Evolutionary conservation across 805 yeast species (phyloP).

Genomic region (Isabelozyma rhagii): DNA sequence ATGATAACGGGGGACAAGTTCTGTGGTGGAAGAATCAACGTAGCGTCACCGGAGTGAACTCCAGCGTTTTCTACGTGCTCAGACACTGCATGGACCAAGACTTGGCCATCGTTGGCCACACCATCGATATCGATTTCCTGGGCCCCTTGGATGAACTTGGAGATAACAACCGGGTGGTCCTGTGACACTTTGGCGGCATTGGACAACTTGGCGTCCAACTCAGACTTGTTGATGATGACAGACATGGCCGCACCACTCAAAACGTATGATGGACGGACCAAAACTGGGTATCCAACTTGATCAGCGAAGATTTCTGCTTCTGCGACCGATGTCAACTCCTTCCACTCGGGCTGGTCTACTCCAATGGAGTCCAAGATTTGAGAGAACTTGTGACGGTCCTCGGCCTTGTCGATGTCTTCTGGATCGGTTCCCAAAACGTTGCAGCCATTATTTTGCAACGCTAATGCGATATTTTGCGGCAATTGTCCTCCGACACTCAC

Average conservation of each 20-base stretch:
- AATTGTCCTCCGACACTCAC: constrained; percentile 98
- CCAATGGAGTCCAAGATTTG: constrained; percentile 88
- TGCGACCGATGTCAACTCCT: constrained; percentile 80
- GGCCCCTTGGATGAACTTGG: constrained; percentile 94
- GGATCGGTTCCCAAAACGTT: constrained; percentile 93
- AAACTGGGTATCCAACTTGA: constrained; percentile 88
- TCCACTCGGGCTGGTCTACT: constrained; percentile 97
- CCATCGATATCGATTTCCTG: constrained; percentile 97
- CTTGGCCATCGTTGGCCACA: constrained; percentile 85
- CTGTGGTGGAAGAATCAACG: constrained; percentile 91
- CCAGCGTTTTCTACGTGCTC: constrained; percentile 99
- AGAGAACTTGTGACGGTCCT: constrained; percentile 97
- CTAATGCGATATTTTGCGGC: constrained; percentile 94
- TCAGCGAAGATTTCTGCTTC: constrained; percentile 86
- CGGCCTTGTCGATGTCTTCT: constrained; percentile 93
- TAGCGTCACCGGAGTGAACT: constrained; percentile 98
- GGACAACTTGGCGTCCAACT: constrained; percentile 76
- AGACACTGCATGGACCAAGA: constrained; percentile 90
- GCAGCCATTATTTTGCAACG: constrained; percentile 77
- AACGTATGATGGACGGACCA: constrained; percentile 96
- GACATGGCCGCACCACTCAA: constrained; percentile 99
- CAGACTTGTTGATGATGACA: constrained; percentile 75
- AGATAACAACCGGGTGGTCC: constrained; percentile 96
- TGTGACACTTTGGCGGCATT: constrained; percentile 91
- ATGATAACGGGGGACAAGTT: constrained; percentile 62